These are phyloP conservation scores for Gynostemma pentaphyllum DNA, from an alignment of 306 rosid species.

Conservation along the genomic window DNA sequence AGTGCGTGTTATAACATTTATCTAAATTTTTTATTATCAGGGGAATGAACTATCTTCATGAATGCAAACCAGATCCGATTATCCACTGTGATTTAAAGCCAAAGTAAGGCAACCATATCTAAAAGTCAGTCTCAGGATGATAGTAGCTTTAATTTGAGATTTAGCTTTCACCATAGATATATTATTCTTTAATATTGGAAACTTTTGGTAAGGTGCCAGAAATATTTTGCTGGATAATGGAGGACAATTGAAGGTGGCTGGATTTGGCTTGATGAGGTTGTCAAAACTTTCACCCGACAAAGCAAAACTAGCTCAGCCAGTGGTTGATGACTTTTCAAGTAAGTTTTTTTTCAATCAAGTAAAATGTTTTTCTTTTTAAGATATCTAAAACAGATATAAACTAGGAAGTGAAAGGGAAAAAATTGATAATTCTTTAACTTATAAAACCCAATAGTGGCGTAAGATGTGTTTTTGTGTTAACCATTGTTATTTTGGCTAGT, in stretches of 20 bases:
- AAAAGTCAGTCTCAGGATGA: constrained; percentile 21
- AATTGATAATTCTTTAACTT: no score
- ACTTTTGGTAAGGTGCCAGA: constrained; percentile 99
- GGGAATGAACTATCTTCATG: constrained; percentile 99
- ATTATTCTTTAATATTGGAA: constrained; percentile 68
- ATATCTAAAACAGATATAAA: no score
- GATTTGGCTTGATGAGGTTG: constrained; percentile 69
- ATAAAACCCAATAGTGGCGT: no score
- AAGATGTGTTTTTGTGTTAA: no score
- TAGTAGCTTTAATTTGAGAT: constrained; percentile 17
- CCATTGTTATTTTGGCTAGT: no score
- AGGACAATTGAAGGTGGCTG: constrained; percentile 83
- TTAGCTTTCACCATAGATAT: constrained; percentile 25
- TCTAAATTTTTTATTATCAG: constrained; percentile 40
- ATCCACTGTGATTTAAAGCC: constrained; percentile 97
- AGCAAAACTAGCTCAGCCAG: constrained; percentile 54
- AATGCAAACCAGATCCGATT: constrained; percentile 94
- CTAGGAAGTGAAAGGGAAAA: no score
- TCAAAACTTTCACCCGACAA: constrained; percentile 54
- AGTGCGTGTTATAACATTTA: constrained; percentile 13
- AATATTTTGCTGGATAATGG: constrained; percentile 99
- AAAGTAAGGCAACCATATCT: constrained; percentile 83
- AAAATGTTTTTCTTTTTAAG: no score
- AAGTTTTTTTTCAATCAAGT: no score
- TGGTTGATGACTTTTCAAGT: constrained; percentile 48